A percentile compares a stretch with the other conserved stretches of the same genome.
Evolutionary conservation across 2,329 filamentous ascomycete species (phyloP).

Genomic region (Apiospora kogelbergensis): DNA sequence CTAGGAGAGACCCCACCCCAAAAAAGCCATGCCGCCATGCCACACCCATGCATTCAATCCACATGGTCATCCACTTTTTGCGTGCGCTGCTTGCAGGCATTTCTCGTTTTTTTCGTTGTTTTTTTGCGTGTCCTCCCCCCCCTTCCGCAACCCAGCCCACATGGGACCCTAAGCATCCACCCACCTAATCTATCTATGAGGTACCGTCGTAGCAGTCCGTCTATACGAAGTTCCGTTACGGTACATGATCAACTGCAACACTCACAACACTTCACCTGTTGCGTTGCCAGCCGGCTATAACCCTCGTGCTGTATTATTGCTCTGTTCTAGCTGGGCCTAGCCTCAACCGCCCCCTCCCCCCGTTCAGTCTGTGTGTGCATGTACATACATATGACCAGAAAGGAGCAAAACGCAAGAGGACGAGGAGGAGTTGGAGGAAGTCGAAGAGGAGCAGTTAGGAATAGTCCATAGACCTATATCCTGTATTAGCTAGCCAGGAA

Average conservation of each 20-base stretch:
- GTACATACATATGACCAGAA: not conserved
- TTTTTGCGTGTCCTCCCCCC: not conserved
- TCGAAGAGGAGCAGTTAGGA: not conserved
- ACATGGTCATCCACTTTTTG: conserved; percentile 1
- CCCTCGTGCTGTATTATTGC: not conserved
- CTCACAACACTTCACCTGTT: not conserved
- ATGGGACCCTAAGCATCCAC: conserved; percentile 2
- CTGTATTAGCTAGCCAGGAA: not conserved
- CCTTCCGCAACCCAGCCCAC: conserved; percentile 4
- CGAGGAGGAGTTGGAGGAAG: not conserved
- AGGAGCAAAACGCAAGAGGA: not conserved
- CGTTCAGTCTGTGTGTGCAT: not conserved
- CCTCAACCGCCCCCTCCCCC: not conserved
- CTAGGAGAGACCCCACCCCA: not conserved
- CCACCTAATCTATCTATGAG: conserved; percentile 4
- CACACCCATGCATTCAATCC: conserved; percentile 6
- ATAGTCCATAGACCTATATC: too few relatives aligned
- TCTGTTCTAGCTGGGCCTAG: not conserved
- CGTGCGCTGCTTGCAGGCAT: conserved; percentile 1
- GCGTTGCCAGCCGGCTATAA: not conserved
- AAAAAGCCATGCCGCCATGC: not conserved
- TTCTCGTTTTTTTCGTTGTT: not conserved
- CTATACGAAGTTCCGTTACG: conserved; percentile 6
- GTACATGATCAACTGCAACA: conserved; percentile 3
- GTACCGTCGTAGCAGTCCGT: not conserved